A percentile compares a stretch with the other conserved stretches of the same genome.
phyloP scores from a whole-genome alignment of 2,329 filamentous ascomycete genomes.

The Penicillium frequentans region DNA sequence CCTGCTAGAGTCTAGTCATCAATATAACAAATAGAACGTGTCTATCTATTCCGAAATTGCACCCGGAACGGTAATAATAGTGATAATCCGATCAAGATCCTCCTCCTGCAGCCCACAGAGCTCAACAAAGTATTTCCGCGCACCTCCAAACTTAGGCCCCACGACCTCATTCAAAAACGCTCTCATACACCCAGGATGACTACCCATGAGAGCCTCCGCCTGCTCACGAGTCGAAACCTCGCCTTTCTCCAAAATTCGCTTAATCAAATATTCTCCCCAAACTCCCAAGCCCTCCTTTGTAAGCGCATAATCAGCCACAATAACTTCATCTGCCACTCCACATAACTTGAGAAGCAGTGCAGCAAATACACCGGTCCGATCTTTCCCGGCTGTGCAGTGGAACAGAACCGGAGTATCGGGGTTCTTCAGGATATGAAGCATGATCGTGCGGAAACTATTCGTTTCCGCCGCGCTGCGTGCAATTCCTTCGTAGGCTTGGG shows the following conservation, averaged over 20 bases:
- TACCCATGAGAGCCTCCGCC: background rate
- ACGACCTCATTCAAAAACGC: background rate
- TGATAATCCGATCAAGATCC: background rate
- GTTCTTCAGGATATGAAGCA: constrained; percentile 3
- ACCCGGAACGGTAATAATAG: background rate
- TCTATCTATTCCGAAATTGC: background rate
- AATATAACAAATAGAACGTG: no score
- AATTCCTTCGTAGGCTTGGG: constrained; percentile 59
- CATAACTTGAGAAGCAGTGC: constrained; percentile 66
- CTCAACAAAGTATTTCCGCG: background rate
- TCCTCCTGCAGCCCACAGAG: background rate
- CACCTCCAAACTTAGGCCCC: background rate
- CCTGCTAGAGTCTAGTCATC: background rate
- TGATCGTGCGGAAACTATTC: constrained; percentile 10
- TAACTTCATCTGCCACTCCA: constrained; percentile 57
- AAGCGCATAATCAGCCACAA: constrained; percentile 64
- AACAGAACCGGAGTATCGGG: constrained; percentile 57
- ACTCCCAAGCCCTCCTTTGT: constrained; percentile 2
- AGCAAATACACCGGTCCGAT: constrained; percentile 70
- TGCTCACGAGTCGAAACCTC: constrained; percentile 4
- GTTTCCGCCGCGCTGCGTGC: constrained; percentile 54
- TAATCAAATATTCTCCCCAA: constrained; percentile 4
- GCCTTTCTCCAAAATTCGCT: background rate
- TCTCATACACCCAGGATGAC: constrained; percentile 1
- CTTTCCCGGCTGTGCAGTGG: constrained; percentile 77